Conservation (phyloP, 1,284 basidiomycete genomes). For the Malassezia arunalokei region DNA sequence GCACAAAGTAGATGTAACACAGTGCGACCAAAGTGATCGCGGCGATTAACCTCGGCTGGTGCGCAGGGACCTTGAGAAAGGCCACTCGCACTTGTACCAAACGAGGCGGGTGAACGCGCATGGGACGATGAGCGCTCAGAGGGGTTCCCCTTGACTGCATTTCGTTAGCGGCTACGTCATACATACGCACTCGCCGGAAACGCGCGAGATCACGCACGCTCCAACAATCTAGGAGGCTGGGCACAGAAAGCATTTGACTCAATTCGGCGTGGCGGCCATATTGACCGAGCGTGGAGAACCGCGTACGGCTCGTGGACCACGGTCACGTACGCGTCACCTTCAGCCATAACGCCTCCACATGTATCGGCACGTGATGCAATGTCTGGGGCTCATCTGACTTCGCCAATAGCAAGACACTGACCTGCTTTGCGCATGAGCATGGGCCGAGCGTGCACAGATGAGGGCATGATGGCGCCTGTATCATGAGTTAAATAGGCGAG, state of each 20-base stretch:
- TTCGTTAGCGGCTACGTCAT: neutral
- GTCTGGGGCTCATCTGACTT: no score
- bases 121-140: constrained; percentile 13
- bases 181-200: constrained; percentile 29
- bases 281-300: neutral
- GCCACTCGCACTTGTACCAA: constrained; percentile 13
- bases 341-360: no score
- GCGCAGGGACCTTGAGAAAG: constrained; percentile 25
- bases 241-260: constrained; percentile 11
- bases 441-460: neutral
- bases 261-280: neutral
- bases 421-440: neutral
- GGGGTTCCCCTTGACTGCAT: constrained; percentile 26
- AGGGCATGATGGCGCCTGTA: neutral
- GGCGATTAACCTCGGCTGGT: constrained; percentile 58
- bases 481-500: neutral
- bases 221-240: constrained; percentile 39
- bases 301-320: no score
- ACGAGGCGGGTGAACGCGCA: constrained; percentile 6
- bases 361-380: no score
- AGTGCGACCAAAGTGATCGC: constrained; percentile 62
- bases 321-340: neutral
- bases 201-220: constrained; percentile 36
- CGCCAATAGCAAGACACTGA: no score
- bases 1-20: constrained; percentile 71